Evolutionary conservation across 805 yeast genomes (phyloP), one percentile per base, ranked within the genome.

Genomic region (Citeromyces nyonsensis): DNA sequence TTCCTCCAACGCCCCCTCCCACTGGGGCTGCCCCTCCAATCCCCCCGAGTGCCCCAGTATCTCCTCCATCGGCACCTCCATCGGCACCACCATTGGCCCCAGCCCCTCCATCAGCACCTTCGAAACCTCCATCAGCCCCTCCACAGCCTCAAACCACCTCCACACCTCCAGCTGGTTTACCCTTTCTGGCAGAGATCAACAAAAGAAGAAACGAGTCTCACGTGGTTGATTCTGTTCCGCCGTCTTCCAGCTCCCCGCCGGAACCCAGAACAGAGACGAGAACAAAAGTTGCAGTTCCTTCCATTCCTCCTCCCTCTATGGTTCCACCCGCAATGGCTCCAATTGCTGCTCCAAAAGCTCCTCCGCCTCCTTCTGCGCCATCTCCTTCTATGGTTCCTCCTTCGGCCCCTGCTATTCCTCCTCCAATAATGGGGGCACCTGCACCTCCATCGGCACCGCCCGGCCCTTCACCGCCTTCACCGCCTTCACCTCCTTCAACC

Each of bases 171-270:
- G 26, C 44, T 35, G 44, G 48, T 8, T 44, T 66, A 11, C 73
- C 73, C 4, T 66, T 67, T 43, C 49, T 68, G 9, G 61, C 66
- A 4, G 66, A 68, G 37, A 67, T 68, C 33, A 66, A 64, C 41
- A 59, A 56, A 24, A 59, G 61, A 38, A 53, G 73, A 38, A 66
- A 61, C 36, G 69, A 65, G 25, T 61, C 63, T n/a, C 64, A 56
- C n/a, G 36, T 28, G 28, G 32, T 26, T 27, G 35, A 35, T 10
- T 40, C 36, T 13, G 28, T 37, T n/a, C 33, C 41, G 9, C 24
- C 40, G 12, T 15, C 34, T 12, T 36, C 40, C 40, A 4, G 41
- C 51, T 4, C 37, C 10, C 30, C 45, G 6, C 36, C 37, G 13
- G 31, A 32, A 12, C 28, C 29, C 6, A 10, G 32, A 29, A 26